Conservation (phyloP, 2,329 filamentous ascomycete species). For the Colletotrichum lindemuthianum region DNA sequence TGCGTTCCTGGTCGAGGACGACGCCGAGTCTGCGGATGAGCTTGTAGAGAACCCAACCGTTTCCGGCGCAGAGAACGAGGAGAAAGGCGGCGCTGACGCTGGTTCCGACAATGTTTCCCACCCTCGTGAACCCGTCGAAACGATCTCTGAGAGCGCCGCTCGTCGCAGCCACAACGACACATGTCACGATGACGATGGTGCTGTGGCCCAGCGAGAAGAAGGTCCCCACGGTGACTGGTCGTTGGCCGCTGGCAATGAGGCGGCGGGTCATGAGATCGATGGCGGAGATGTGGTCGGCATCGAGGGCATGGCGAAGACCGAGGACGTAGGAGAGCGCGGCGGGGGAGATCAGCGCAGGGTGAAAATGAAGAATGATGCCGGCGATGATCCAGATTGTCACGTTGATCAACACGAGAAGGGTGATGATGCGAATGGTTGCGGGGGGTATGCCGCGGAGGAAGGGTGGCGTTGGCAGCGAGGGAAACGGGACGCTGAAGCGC, state of each 20-base stretch:
- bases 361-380: slow-evolving; percentile 62
- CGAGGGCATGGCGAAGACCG: slow-evolving; percentile 92
- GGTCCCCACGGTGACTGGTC: slow-evolving; percentile 90
- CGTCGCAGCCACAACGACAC: slow-evolving; percentile 90
- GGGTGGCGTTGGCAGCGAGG: slow-evolving; percentile 40
- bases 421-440: slow-evolving; percentile 59
- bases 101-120: slow-evolving; percentile 91
- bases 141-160: slow-evolving; percentile 82
- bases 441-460: slow-evolving; percentile 43
- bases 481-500: slow-evolving; percentile 33
- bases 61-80: slow-evolving; percentile 83
- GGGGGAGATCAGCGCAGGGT: slow-evolving; percentile 75
- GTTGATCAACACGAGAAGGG: slow-evolving; percentile 61
- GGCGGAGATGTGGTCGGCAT: slow-evolving; percentile 88
- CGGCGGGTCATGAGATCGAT: slow-evolving; percentile 96
- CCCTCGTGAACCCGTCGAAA: slow-evolving; percentile 81
- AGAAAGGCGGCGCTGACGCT: slow-evolving; percentile 86
- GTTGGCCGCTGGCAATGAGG: slow-evolving; percentile 84
- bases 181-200: slow-evolving; percentile 91
- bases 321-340: slow-evolving; percentile 89
- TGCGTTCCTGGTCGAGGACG: slow-evolving; percentile 60
- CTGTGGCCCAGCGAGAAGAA: slow-evolving; percentile 96
- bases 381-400: slow-evolving; percentile 63
- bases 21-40: slow-evolving; percentile 75
- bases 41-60: slow-evolving; percentile 85